Evolutionary conservation across 345 rosid species (phyloP).

Genomic region (Eucalyptus marginata): DNA sequence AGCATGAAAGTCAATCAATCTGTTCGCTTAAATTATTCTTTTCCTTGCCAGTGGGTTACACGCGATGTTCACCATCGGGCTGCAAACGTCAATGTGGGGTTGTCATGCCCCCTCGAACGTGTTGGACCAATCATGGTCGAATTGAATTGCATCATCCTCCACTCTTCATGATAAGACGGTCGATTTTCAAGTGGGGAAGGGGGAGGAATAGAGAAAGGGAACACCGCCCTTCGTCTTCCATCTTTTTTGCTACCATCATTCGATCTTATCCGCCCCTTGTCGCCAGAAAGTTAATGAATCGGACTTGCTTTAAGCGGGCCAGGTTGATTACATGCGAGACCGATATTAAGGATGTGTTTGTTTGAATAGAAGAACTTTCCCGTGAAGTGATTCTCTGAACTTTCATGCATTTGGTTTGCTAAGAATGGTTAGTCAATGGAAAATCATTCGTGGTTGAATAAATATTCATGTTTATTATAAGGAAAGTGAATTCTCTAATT

Average conservation of each 20-base stretch:
- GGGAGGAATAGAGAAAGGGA: not conserved
- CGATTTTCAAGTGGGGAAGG: not conserved
- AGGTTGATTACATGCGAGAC: not conserved
- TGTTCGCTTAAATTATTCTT: not conserved
- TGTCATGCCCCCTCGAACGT: not conserved
- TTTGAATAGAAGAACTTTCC: not conserved
- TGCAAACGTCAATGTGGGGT: not conserved
- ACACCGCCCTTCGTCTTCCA: not conserved
- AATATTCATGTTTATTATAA: not conserved
- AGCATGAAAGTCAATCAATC: not conserved
- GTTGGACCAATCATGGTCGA: not conserved
- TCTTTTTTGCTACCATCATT: not conserved
- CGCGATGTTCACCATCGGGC: not conserved
- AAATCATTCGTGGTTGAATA: accelerated
- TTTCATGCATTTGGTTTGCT: not conserved
- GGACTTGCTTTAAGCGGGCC: not conserved
- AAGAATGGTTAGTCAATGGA: not conserved
- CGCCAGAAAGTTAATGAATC: not conserved
- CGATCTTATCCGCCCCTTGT: not conserved
- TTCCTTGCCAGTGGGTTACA: not conserved
- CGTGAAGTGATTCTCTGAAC: not conserved
- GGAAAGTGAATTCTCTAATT: not conserved
- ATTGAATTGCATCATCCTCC: not conserved
- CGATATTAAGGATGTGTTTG: not conserved
- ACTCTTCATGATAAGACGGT: not conserved